Percentiles rank a stretch among this genome's conserved stretches.
phyloP scores from a whole-genome alignment of 805 yeast genomes.

The Torulaspora quercuum region DNA sequence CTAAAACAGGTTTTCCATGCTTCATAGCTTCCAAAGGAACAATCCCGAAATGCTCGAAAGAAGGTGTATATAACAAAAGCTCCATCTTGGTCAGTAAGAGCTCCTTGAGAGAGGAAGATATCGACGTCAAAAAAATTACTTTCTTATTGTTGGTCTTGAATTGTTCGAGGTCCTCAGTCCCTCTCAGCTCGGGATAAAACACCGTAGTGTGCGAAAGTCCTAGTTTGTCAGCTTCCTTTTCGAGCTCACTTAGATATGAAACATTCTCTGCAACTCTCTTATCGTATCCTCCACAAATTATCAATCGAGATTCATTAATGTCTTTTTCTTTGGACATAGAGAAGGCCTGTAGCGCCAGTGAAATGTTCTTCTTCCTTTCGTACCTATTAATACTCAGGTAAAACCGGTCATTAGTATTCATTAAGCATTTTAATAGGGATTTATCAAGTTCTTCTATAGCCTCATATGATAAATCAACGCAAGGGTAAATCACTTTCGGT shows the following conservation, averaged over 20 bases:
- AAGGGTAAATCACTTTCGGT: conserved; percentile 45
- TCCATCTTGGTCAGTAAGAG: conserved; percentile 55
- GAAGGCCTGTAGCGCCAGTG: conserved; percentile 70
- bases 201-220: conserved; percentile 47
- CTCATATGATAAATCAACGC: conserved; percentile 54
- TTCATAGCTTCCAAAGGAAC: conserved; percentile 97
- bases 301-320: conserved; percentile 44
- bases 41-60: conserved; percentile 92
- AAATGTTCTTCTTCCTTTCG: conserved; percentile 80
- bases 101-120: conserved; percentile 62
- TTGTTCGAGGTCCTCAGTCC: conserved; percentile 18
- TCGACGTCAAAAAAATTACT: conserved; percentile 77
- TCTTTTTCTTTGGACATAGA: conserved; percentile 39
- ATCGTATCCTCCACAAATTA: conserved; percentile 93
- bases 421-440: conserved; percentile 19
- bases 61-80: conserved; percentile 80
- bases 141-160: conserved; percentile 39
- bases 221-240: conserved; percentile 44
- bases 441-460: conserved; percentile 16
- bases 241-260: conserved; percentile 61
- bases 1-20: conserved; percentile 76
- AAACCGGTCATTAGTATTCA: conserved; percentile 30
- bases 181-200: conserved; percentile 28
- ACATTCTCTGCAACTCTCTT: conserved; percentile 70
- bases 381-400: conserved; percentile 83